A percentile compares a stretch with the other conserved stretches of the same genome.
Evolutionary conservation across 768 basidiomycete genomes (phyloP).

Genomic region (Porpolomopsis calyptriformis): DNA sequence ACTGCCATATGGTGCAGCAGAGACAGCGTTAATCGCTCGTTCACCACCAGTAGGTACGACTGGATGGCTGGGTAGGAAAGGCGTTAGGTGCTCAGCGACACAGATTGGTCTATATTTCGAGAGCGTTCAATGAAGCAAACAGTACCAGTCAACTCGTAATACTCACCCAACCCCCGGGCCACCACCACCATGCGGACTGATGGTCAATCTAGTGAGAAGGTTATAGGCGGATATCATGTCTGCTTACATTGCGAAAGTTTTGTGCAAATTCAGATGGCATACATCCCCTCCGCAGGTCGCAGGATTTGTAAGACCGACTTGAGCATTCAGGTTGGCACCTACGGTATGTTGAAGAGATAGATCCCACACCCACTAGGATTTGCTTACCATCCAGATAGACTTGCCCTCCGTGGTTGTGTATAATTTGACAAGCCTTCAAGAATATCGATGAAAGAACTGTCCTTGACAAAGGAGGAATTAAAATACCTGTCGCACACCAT

Average conservation of each 20-base stretch:
- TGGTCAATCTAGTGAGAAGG: constrained; percentile 1
- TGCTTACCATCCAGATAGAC: constrained; percentile 83
- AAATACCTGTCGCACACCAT: constrained; percentile 66
- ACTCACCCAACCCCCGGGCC: constrained; percentile 89
- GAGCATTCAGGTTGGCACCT: constrained; percentile 90
- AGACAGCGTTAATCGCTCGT: constrained; percentile 77
- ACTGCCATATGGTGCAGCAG: constrained; percentile 89
- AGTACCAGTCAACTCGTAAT: background rate
- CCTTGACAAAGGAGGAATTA: background rate
- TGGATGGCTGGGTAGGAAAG: constrained; percentile 90
- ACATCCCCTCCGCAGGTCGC: constrained; percentile 96
- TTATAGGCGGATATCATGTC: background rate
- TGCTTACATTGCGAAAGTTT: constrained; percentile 88
- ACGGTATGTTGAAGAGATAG: background rate
- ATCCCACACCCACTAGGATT: background rate
- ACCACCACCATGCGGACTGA: constrained; percentile 90
- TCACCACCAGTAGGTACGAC: constrained; percentile 52
- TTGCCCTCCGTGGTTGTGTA: constrained; percentile 92
- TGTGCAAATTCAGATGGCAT: constrained; percentile 96
- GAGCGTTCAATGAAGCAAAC: constrained; percentile 6
- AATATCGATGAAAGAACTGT: constrained; percentile 3
- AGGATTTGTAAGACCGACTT: constrained; percentile 86
- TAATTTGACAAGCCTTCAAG: constrained; percentile 74
- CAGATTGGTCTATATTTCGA: constrained; percentile 64
- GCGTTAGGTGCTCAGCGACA: constrained; percentile 83